phyloP scores from a whole-genome alignment of 2,329 filamentous ascomycete genomes.

The Chaetomiaceae sp. region DNA sequence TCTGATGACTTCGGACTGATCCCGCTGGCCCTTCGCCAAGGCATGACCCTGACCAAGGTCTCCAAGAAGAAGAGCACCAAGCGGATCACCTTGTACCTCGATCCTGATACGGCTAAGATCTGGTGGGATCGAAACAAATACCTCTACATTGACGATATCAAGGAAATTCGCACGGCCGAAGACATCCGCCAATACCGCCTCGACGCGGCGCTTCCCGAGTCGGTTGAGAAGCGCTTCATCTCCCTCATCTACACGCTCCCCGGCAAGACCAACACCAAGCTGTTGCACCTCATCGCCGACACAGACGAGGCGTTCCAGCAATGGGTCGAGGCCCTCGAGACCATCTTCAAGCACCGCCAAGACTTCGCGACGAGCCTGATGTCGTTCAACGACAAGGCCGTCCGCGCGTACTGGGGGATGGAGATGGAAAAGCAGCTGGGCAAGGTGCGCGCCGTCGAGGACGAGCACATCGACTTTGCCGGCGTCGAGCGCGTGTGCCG shows the following conservation, averaged over 20 bases:
- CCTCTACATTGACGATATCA: conserved; percentile 93
- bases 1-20: conserved; percentile 38
- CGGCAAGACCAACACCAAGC: conserved; percentile 76
- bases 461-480: conserved; percentile 69
- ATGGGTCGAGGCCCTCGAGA: conserved; percentile 81
- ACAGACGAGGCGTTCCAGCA: conserved; percentile 65
- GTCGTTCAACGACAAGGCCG: conserved; percentile 75
- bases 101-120: conserved; percentile 79
- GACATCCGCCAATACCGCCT: conserved; percentile 87
- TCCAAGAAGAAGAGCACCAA: conserved; percentile 84
- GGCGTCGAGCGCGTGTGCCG: conserved; percentile 81
- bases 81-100: conserved; percentile 65
- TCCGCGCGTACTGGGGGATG: conserved; percentile 78
- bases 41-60: conserved; percentile 74
- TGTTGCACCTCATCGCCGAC: conserved; percentile 80
- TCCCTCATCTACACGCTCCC: conserved; percentile 82
- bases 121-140: conserved; percentile 82
- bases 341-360: conserved; percentile 79
- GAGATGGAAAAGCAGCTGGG: conserved; percentile 70
- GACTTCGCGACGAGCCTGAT: conserved; percentile 87
- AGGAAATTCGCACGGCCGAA: conserved; percentile 76
- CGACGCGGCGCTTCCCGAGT: conserved; percentile 67
- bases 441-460: conserved; percentile 46
- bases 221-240: conserved; percentile 71
- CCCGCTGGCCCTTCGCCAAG: conserved; percentile 70